Percentiles rank a stretch among this genome's conserved stretches.
Conservation (phyloP, 257 asterid species). For the Solanum chmielewskii region DNA sequence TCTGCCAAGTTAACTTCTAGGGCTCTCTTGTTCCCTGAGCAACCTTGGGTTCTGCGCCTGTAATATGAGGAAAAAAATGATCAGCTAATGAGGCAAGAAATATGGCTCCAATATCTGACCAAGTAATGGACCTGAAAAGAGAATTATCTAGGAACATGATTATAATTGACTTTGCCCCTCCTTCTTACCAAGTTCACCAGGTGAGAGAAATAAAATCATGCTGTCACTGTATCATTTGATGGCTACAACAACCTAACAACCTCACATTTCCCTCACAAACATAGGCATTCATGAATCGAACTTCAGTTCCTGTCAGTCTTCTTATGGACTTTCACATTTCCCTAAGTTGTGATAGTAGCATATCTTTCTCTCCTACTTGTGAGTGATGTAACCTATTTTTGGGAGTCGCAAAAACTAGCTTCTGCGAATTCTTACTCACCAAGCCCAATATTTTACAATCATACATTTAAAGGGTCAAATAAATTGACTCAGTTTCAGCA, state of each 20-base stretch:
- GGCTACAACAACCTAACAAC: background rate
- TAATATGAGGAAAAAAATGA: background rate
- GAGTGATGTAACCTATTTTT: background rate
- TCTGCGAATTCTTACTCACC: background rate
- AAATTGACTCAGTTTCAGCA: background rate
- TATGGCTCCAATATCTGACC: background rate
- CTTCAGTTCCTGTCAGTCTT: background rate
- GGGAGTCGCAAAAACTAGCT: background rate
- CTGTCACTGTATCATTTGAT: background rate
- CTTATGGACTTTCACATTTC: background rate
- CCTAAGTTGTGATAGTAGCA: background rate
- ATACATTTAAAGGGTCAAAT: background rate
- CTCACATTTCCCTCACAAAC: background rate
- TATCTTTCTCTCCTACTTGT: background rate
- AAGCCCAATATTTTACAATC: background rate
- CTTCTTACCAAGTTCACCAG: background rate
- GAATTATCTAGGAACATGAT: background rate
- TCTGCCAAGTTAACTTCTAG: constrained; percentile 94
- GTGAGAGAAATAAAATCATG: background rate
- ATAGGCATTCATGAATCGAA: background rate
- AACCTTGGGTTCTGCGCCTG: constrained; percentile 82
- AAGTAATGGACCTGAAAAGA: background rate
- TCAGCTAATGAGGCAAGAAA: background rate
- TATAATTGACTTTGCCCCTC: background rate
- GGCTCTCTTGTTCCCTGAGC: constrained; percentile 63